These are phyloP conservation scores for Cryphonectria radicalis DNA, from an alignment of 2,329 filamentous ascomycete species.

Conservation along the genomic window DNA sequence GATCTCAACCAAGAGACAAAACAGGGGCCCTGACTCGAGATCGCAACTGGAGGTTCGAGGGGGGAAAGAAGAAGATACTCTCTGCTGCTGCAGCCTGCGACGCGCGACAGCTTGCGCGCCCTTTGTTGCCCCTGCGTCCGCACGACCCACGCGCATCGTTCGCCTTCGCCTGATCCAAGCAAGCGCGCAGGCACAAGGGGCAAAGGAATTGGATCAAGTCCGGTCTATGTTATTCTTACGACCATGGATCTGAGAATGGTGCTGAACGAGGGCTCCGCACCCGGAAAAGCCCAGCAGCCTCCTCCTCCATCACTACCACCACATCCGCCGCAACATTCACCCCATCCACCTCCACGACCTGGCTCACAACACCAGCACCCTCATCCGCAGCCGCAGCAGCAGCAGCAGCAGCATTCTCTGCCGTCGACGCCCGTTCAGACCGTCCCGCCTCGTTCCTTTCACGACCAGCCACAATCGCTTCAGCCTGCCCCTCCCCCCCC, in stretches of 20 bases:
- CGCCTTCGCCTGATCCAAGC: constrained; percentile 8
- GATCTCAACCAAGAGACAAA: constrained; percentile 14
- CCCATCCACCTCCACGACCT: constrained; percentile 30
- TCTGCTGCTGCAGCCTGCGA: constrained; percentile 17
- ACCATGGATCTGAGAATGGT: constrained; percentile 59
- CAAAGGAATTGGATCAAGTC: background rate
- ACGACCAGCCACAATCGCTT: constrained; percentile 53
- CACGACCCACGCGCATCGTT: constrained; percentile 7
- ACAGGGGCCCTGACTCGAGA: constrained; percentile 14
- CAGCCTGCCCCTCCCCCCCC: constrained; percentile 58
- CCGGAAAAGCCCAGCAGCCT: constrained; percentile 33
- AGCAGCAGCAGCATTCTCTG: constrained; percentile 36
- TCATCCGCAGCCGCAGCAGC: constrained; percentile 35
- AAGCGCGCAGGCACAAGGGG: constrained; percentile 17
- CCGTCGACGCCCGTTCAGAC: constrained; percentile 46
- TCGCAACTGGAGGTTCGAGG: background rate
- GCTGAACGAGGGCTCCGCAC: constrained; percentile 54
- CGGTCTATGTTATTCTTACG: constrained; percentile 10
- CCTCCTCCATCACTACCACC: constrained; percentile 30
- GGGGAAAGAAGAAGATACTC: background rate
- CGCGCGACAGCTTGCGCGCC: constrained; percentile 24
- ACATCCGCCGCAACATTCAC: background rate
- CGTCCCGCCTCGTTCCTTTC: constrained; percentile 51
- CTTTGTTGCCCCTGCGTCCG: constrained; percentile 13
- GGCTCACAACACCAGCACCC: constrained; percentile 31